Base-by-base conservation (phyloP, 2,329 filamentous ascomycete species). In the Colletotrichum sp. region DNA sequence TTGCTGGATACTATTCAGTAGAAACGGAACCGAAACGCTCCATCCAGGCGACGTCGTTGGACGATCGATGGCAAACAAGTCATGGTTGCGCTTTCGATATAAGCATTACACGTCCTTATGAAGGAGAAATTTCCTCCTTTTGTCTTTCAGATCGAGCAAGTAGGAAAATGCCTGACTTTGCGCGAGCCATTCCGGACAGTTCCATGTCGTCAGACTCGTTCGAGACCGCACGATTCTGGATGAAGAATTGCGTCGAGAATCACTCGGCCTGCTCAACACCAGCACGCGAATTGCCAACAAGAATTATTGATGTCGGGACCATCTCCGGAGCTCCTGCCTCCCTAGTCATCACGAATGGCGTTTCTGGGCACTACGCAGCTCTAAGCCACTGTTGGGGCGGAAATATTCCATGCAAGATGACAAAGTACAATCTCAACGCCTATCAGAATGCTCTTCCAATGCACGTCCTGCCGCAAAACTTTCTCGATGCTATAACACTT, bases 401-500 rank as follows among this genome's bases (percentile, higher is more conserved):
- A 4, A 62, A 66, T 2, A 24, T 60, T 1, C 69, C 72, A 0
- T 71, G 73, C 62, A 69, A 55, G 30, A 77, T 72, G 8, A 76
- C 74, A 2, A 30, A 0, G 4, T 2, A 16, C 8, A 70, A 15
- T 15, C 59, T 74, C 6, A 6, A 44, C 0, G 34, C 9, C 5
- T 60, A 66, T 15, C 26, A 24, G 2, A 3, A 15, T 3, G 12
- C 34, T 12, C 28, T 71, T 1, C 72, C 72, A 1, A 60, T 59
- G 34, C 21, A 24, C 1, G 12, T 0, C 9, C 74, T 81, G 2
- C 79, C 79, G 12, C 68, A 57, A 6, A 80, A 79, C 8, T 81
- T 83, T n/a, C 73, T 66, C 6, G 81, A 84, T 49, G 80, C 81
- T 3, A 79, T 85, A 34, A n/a, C 28, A 1, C 70, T 84, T 7